phyloP scores from a whole-genome alignment of 1,139 yeast genomes.

The Geotrichum citri-aurantii region DNA sequence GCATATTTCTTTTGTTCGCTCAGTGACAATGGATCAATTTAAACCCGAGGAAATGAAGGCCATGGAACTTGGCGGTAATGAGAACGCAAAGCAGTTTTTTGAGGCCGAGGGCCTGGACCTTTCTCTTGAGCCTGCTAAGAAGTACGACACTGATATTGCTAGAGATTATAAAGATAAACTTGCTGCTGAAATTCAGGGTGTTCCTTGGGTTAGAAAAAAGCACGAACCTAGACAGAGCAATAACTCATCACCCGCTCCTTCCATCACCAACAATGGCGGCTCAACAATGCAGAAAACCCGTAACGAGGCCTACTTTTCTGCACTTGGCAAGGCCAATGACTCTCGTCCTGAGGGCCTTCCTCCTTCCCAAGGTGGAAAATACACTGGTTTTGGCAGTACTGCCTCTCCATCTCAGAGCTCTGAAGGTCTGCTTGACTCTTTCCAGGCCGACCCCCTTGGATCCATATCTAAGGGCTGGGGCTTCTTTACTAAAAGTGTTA shows the following conservation, averaged over 20 bases:
- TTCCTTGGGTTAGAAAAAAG: constrained; percentile 61
- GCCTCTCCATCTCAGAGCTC: constrained; percentile 47
- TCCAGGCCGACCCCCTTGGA: constrained; percentile 84
- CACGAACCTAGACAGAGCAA: constrained; percentile 41
- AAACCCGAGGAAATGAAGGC: constrained; percentile 79
- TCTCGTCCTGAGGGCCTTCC: constrained; percentile 72
- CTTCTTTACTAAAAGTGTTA: constrained; percentile 73
- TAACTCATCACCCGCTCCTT: constrained; percentile 16
- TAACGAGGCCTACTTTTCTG: constrained; percentile 79
- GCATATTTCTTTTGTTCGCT: constrained; percentile 90
- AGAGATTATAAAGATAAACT: constrained; percentile 84
- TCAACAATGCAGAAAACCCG: constrained; percentile 44
- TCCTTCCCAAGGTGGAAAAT: constrained; percentile 93
- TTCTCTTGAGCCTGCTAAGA: constrained; percentile 57
- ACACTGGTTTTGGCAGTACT: constrained; percentile 83
- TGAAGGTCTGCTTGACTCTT: constrained; percentile 52
- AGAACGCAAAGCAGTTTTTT: constrained; percentile 74
- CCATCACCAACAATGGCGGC: constrained; percentile 17
- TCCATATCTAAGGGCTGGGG: constrained; percentile 93
- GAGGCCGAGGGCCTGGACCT: constrained; percentile 67
- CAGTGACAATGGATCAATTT: constrained; percentile 91
- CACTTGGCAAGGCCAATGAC: constrained; percentile 67
- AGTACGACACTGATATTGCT: constrained; percentile 88
- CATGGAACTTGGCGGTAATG: constrained; percentile 91
- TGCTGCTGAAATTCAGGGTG: constrained; percentile 69